Evolutionary conservation across 208 protist genomes (phyloP).

Genomic region (Trichomonas vaginalis): DNA sequence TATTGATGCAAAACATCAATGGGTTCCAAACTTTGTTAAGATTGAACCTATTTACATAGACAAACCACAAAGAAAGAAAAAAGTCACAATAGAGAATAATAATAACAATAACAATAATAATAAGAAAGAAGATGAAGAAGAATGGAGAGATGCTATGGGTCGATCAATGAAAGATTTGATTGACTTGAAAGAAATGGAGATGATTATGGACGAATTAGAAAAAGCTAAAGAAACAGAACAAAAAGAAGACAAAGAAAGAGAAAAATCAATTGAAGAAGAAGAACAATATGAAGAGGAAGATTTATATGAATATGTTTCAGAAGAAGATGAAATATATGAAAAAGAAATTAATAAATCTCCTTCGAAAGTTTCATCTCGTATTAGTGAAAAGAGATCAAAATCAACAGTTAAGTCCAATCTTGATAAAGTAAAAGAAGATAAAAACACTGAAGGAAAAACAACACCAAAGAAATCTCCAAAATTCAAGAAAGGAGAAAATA

Average conservation of each 20-base stretch:
- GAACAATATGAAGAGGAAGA: not conserved
- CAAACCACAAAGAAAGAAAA: not conserved
- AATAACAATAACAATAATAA: not conserved
- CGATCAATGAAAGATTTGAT: not conserved
- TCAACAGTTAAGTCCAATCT: not conserved
- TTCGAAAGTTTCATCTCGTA: not conserved
- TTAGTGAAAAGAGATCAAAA: not conserved
- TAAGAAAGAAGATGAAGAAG: not conserved
- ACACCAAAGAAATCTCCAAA: not conserved
- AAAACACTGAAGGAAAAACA: not conserved
- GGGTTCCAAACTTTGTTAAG: not conserved
- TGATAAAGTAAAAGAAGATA: not conserved
- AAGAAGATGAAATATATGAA: not conserved
- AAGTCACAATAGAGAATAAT: not conserved
- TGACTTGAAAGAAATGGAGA: not conserved
- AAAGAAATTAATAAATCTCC: not conserved
- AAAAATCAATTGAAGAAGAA: not conserved
- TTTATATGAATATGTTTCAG: not conserved
- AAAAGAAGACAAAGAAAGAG: not conserved
- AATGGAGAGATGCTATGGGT: not conserved
- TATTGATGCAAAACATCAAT: not conserved
- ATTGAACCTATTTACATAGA: not conserved
- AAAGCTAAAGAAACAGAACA: not conserved
- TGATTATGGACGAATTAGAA: not conserved
- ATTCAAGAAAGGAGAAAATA: not conserved